Evolutionary conservation across 1,284 basidiomycete species (phyloP).

Genomic region (Naganishia albida): DNA sequence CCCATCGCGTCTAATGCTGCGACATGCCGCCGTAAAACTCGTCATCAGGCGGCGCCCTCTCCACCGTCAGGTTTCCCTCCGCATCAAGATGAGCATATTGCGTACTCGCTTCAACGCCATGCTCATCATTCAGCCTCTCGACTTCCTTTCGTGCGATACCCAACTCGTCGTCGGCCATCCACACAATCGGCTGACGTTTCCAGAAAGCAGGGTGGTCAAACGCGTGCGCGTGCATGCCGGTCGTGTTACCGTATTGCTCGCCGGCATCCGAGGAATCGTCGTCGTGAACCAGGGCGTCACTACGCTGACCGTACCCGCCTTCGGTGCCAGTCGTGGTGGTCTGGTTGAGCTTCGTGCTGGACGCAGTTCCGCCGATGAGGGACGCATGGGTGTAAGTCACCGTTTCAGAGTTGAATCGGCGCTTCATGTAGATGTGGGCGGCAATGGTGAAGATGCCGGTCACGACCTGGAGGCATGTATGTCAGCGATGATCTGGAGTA

Average conservation of each 20-base stretch:
- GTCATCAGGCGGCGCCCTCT: constrained; percentile 35
- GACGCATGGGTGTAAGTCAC: constrained; percentile 42
- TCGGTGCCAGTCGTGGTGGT: constrained; percentile 30
- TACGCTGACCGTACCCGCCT: constrained; percentile 11
- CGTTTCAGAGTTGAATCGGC: constrained; percentile 45
- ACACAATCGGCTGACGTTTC: constrained; percentile 53
- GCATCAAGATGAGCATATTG: constrained; percentile 50
- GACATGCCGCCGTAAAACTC: constrained; percentile 27
- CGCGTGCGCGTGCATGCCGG: constrained; percentile 46
- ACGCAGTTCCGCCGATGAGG: constrained; percentile 35
- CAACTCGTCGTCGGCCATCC: constrained; percentile 52
- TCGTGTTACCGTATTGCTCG: constrained; percentile 44
- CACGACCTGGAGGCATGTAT: constrained; percentile 36
- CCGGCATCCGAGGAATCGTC: constrained; percentile 42
- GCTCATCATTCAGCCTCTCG: constrained; percentile 45
- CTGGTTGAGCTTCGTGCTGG: constrained; percentile 36
- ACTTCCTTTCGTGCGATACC: constrained; percentile 50
- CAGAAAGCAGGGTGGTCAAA: constrained; percentile 55
- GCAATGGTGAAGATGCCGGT: constrained; percentile 43
- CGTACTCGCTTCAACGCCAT: constrained; percentile 47
- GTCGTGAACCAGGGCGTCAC: constrained; percentile 22
- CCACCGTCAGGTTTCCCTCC: constrained; percentile 47
- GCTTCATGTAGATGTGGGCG: constrained; percentile 51
- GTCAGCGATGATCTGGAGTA: neutral
- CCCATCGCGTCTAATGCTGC: constrained; percentile 2